Percentiles rank a stretch among this genome's conserved stretches.
Evolutionary conservation across 805 yeast genomes (phyloP).

Genomic region (Kurtzmaniella cleridarum): DNA sequence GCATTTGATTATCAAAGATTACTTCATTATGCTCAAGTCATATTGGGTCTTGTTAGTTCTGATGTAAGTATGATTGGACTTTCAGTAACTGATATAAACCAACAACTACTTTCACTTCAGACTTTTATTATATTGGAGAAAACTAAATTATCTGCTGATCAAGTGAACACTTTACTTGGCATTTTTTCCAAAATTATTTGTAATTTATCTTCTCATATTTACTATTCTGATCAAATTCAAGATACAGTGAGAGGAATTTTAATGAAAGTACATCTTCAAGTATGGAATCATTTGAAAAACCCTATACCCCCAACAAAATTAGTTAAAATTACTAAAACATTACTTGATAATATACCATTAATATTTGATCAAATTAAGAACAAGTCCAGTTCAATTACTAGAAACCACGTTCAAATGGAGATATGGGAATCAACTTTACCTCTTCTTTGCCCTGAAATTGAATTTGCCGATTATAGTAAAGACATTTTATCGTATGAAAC

Average conservation of each 20-base stretch:
- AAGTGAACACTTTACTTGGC: constrained; percentile 27
- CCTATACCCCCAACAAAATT: constrained; percentile 6
- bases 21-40: constrained; percentile 37
- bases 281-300: constrained; percentile 9
- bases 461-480: constrained; percentile 8
- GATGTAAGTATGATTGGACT: constrained; percentile 83
- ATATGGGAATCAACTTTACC: constrained; percentile 40
- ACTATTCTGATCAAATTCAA: constrained; percentile 79
- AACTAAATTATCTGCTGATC: constrained; percentile 14
- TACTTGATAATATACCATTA: constrained; percentile 26
- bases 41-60: constrained; percentile 62
- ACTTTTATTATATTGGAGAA: constrained; percentile 24
- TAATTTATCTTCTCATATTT: constrained; percentile 69
- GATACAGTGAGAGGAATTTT: constrained; percentile 74
- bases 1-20: constrained; percentile 19
- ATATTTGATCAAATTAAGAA: constrained; percentile 27
- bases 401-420: constrained; percentile 38
- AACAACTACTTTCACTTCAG: constrained; percentile 51
- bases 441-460: constrained; percentile 18
- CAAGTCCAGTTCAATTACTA: constrained; percentile 31
- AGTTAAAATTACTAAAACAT: constrained; percentile 18
- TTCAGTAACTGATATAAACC: constrained; percentile 74
- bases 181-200: constrained; percentile 56
- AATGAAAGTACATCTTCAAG: constrained; percentile 32
- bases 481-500: constrained; percentile 16